Base-by-base conservation (phyloP, 1,284 basidiomycete species). In the Rhodofomes roseus region DNA sequence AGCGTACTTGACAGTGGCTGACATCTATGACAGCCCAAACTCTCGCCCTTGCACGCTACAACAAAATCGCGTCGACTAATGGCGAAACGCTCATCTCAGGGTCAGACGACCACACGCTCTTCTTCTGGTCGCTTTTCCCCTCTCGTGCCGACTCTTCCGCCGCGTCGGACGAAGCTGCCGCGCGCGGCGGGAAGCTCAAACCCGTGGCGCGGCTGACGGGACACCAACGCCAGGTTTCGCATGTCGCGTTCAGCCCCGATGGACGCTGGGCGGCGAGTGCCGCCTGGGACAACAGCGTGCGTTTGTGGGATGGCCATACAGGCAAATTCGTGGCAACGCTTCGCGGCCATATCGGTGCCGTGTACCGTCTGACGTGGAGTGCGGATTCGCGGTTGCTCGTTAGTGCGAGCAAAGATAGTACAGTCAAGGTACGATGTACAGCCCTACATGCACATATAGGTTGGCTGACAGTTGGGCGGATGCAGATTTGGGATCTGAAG, bases 231-330 rank as follows among this genome's bases (percentile, higher is more conserved):
- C 95, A 98, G 72, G 89, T 98, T 52, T 91, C 93, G 57, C 96
- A 99, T 71, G 96, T 98, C 55, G 89, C 87, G 1, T 99, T 99
- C 75, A 95, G 92, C 37, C 96, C 97, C 0, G 95, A 99, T 74
- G 96, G 95, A 1, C 81, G 92, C 36, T 91, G 89, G 83, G 90
- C 93, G 27, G 96, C 96, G 14, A 92, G 89, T 56, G 96, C 93
- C 2, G 91, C 92, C 18, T 98, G 93, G 79, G 96, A 99, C 73
- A 93, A 88, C 67, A 90, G 89, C 57, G 90, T 98, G 62, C 89
- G 96, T 63, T 76, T 98, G 20, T 99, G 96, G 96, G 94, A 97
- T 67, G 95, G 94, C 0, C 78, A 84, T 61, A 95, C 95, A 37
- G 96, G 96, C 54, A 96, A 95, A 78, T 96, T 95, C 68, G 84